Percentiles rank a stretch among this genome's conserved stretches.
Evolutionary conservation across 2,329 filamentous ascomycete genomes (phyloP).

Genomic region (Aspergillus ibericus): DNA sequence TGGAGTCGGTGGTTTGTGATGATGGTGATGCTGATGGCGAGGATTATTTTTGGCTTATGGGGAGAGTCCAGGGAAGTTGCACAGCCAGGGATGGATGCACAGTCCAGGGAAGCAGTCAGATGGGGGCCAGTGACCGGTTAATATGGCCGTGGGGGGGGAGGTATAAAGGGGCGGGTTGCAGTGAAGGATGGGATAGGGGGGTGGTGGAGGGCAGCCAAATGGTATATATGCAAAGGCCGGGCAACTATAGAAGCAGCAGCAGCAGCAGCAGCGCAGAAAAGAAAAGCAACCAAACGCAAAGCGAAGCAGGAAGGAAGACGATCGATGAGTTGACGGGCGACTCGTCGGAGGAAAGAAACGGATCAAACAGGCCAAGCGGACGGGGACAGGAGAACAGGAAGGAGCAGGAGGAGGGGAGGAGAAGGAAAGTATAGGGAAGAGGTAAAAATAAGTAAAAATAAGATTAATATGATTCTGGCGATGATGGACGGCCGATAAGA

Average conservation of each 20-base stretch:
- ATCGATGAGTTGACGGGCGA: not conserved
- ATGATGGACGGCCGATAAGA: constrained; percentile 32
- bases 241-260: not conserved
- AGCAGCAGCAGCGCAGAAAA: not conserved
- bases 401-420: constrained; percentile 1
- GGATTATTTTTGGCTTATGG: not conserved
- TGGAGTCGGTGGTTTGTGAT: not conserved
- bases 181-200: constrained; percentile 5
- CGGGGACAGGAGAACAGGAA: constrained; percentile 6
- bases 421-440: constrained; percentile 10
- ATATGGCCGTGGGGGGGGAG: not conserved
- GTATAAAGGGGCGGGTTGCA: not conserved
- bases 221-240: constrained; percentile 3
- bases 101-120: constrained; percentile 6
- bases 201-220: not conserved
- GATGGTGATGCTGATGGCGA: not conserved
- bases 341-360: not conserved
- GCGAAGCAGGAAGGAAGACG: not conserved
- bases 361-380: not conserved
- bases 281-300: not conserved
- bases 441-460: constrained; percentile 6
- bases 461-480: constrained; percentile 1
- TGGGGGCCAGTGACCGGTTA: constrained; percentile 5
- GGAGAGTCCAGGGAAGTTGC: constrained; percentile 8
- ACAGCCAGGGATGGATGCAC: constrained; percentile 17